Evolutionary conservation across 1,284 basidiomycete species (phyloP).

Genomic region (Tylopilus orsonianus): DNA sequence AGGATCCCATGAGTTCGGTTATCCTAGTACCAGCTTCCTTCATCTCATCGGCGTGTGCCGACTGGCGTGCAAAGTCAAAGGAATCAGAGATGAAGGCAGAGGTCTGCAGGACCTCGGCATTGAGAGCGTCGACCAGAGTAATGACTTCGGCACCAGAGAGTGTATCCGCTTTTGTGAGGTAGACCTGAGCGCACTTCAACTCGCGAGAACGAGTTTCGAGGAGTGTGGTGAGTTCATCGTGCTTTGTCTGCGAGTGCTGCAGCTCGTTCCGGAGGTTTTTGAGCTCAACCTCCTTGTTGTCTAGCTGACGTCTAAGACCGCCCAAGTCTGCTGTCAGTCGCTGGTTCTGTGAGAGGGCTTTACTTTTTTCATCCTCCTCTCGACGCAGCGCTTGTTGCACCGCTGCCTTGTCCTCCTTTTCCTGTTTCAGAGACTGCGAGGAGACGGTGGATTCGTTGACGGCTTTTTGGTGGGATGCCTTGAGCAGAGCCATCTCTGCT

Average conservation of each 20-base stretch:
- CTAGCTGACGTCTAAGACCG: constrained; percentile 25
- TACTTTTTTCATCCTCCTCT: constrained; percentile 24
- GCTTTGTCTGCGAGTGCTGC: constrained; percentile 27
- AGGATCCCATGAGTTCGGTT: constrained; percentile 38
- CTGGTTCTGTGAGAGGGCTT: constrained; percentile 10
- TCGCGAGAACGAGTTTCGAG: constrained; percentile 44
- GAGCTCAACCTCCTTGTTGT: constrained; percentile 24
- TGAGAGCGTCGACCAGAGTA: constrained; percentile 43
- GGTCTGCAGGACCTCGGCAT: constrained; percentile 50
- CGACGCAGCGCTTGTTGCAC: constrained; percentile 19
- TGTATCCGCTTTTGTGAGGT: constrained; percentile 46
- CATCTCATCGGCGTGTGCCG: constrained; percentile 30
- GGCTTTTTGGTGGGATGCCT: constrained; percentile 1
- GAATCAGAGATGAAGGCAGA: constrained; percentile 49
- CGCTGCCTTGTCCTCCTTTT: constrained; percentile 13
- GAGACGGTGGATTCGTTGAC: constrained; percentile 12
- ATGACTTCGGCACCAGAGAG: constrained; percentile 50
- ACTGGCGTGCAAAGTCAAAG: constrained; percentile 35
- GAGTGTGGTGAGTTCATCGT: constrained; percentile 36
- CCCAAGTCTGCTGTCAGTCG: constrained; percentile 19
- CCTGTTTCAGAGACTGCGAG: constrained; percentile 18
- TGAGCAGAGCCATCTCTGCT: constrained; percentile 17
- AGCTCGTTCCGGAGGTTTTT: constrained; percentile 30
- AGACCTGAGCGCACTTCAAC: constrained; percentile 45
- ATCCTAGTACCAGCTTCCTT: constrained; percentile 33